Evolutionary conservation across 805 yeast species (phyloP).

Genomic region (Brettanomyces bruxellensis): DNA sequence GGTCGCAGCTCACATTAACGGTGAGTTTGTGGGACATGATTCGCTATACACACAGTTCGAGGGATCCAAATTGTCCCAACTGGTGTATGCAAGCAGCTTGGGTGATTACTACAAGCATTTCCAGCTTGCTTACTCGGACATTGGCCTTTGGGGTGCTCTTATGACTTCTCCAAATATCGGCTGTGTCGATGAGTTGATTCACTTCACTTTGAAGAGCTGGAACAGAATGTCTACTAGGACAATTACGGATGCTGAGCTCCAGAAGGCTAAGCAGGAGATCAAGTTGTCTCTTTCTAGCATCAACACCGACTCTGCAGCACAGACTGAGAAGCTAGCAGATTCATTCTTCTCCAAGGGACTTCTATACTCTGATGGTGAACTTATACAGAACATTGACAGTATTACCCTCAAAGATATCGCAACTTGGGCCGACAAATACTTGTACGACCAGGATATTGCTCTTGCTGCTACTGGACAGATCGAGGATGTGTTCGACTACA

Average conservation of each 20-base stretch:
- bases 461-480: constrained; percentile 79
- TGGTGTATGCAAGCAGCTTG: constrained; percentile 63
- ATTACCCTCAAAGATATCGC: constrained; percentile 51
- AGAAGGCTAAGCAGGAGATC: constrained; percentile 64
- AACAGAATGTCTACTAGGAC: constrained; percentile 67
- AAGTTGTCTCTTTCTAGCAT: constrained; percentile 50
- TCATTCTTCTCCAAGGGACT: constrained; percentile 53
- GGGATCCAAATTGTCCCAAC: constrained; percentile 62
- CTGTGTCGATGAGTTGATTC: constrained; percentile 66
- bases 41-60: constrained; percentile 47
- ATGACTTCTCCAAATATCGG: constrained; percentile 52
- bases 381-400: constrained; percentile 53
- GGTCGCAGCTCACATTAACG: constrained; percentile 61
- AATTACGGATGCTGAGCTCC: constrained; percentile 67
- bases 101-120: constrained; percentile 67
- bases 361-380: constrained; percentile 51
- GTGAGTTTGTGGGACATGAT: constrained; percentile 44
- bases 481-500: constrained; percentile 77
- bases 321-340: constrained; percentile 38
- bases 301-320: constrained; percentile 37
- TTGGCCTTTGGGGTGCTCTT: constrained; percentile 80
- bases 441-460: constrained; percentile 83
- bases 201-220: constrained; percentile 81
- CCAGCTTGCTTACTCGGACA: constrained; percentile 62
- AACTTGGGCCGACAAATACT: constrained; percentile 64